phyloP scores from a whole-genome alignment of 345 rosid species.

The Eucalyptus cladocalyx region DNA sequence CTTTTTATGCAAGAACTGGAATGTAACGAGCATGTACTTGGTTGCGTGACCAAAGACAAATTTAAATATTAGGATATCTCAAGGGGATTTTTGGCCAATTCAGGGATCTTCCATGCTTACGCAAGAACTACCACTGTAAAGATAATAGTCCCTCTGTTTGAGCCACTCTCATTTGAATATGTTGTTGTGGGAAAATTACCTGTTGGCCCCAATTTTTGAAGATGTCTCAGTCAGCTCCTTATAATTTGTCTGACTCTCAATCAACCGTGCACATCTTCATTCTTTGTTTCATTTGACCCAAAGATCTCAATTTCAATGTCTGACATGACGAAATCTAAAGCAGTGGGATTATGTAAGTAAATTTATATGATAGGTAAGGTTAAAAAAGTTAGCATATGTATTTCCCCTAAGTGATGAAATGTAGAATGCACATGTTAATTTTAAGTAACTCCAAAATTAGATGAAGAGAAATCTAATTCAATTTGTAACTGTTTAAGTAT shows the following conservation, averaged over 20 bases:
- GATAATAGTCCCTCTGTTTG: neutral
- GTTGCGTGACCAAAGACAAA: neutral
- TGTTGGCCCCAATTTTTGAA: neutral
- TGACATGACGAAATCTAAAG: neutral
- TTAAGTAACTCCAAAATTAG: neutral
- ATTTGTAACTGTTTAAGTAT: neutral
- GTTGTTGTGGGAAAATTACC: neutral
- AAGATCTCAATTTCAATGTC: neutral
- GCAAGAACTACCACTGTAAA: neutral
- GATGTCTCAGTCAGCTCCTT: neutral
- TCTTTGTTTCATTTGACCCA: neutral
- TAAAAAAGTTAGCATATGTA: neutral
- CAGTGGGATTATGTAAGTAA: neutral
- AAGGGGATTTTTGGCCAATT: neutral
- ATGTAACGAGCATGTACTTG: neutral
- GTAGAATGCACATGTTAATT: neutral
- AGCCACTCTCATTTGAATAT: neutral
- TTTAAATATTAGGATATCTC: neutral
- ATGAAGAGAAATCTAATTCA: neutral
- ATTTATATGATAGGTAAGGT: neutral
- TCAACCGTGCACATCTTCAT: neutral
- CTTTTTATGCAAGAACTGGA: neutral
- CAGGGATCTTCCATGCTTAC: neutral
- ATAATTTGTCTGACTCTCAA: neutral
- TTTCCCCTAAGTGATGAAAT: neutral